Conservation (phyloP, 306 rosid genomes). For the Macrotyloma uniflorum region DNA sequence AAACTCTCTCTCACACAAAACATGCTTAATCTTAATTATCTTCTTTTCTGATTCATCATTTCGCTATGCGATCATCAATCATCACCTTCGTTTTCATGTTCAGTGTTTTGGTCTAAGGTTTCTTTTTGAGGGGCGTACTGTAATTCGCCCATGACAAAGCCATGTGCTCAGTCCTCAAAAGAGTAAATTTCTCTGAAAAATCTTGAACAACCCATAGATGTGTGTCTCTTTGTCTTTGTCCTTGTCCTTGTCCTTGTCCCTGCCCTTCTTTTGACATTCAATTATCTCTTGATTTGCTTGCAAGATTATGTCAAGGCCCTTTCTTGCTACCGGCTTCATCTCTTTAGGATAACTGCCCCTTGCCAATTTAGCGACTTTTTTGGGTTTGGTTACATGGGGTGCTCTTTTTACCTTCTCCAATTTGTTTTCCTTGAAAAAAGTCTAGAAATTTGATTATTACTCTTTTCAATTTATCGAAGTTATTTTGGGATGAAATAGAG, state of each 20-base stretch:
- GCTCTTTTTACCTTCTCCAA: conserved; percentile 6
- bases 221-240: not conserved
- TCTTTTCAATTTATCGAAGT: conserved; percentile 3
- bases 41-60: conserved; percentile 36
- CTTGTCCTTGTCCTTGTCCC: conserved; percentile 31
- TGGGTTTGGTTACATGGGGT: conserved; percentile 24
- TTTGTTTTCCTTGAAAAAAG: not conserved
- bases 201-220: not conserved
- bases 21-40: conserved; percentile 35
- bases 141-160: conserved; percentile 22
- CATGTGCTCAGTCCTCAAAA: not conserved
- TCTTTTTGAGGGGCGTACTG: conserved; percentile 16
- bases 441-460: conserved; percentile 22
- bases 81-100: conserved; percentile 30
- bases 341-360: not conserved
- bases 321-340: not conserved
- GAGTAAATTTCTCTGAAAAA: not conserved
- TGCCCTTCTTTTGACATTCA: conserved; percentile 28
- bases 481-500: not conserved
- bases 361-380: not conserved
- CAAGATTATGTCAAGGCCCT: conserved; percentile 16
- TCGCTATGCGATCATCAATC: conserved; percentile 39
- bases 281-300: conserved; percentile 27
- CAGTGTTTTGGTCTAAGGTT: conserved; percentile 36
- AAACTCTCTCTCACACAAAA: conserved; percentile 14